Percentiles rank a stretch among this genome's conserved stretches.
Conservation (phyloP, 306 rosid genomes). For the Ochetophila trinervis region DNA sequence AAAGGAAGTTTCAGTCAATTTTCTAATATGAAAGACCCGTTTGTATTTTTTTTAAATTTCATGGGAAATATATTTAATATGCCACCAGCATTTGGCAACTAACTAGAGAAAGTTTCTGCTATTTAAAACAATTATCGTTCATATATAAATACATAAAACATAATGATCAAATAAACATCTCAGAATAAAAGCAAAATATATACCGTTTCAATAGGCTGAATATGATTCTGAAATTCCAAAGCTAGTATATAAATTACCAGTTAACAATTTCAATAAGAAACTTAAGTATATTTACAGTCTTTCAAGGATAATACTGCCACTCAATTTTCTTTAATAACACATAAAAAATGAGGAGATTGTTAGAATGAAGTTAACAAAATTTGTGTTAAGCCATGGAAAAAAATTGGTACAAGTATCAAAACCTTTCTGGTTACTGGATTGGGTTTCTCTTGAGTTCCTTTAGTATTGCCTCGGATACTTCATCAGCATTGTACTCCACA, state of each 20-base stretch:
- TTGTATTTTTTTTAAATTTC: no score
- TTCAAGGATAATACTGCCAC: background rate
- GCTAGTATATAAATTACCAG: no score
- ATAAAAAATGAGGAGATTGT: background rate
- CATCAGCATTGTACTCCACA: slow-evolving; percentile 71
- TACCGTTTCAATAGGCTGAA: no score
- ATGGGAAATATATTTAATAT: no score
- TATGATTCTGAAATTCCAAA: no score
- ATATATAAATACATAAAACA: no score
- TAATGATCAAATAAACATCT: background rate
- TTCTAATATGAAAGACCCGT: no score
- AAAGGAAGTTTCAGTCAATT: no score
- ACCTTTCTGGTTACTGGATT: slow-evolving; percentile 27
- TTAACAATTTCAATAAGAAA: background rate
- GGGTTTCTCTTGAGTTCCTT: slow-evolving; percentile 47
- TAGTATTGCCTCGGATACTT: slow-evolving; percentile 54
- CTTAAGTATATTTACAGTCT: background rate
- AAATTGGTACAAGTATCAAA: background rate
- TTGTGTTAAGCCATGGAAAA: background rate
- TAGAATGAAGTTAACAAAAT: background rate
- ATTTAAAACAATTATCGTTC: no score
- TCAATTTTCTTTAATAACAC: background rate
- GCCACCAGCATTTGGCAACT: no score
- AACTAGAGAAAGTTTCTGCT: no score
- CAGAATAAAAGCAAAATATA: background rate